Evolutionary conservation across 805 yeast species (phyloP), one percentile per base, ranked within the genome.

Genomic region (Suhomyces pyralidae): DNA sequence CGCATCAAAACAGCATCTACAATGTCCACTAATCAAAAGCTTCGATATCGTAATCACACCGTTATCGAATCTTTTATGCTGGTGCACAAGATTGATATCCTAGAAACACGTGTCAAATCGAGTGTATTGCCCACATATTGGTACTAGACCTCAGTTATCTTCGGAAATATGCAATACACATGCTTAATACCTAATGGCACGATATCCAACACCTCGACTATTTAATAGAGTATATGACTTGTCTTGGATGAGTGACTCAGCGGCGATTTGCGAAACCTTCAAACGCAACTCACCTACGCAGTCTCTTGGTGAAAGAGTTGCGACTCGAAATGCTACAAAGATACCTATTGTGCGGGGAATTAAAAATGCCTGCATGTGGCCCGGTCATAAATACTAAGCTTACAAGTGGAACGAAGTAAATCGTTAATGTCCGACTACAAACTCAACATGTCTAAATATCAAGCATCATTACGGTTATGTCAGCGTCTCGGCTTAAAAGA

Each of bases 401-500:
- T 32, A 32, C 36, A n/a, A 28, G 36, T n/a, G 36, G 36, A 28
- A 26, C n/a, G 17, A 9, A 32, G 17, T 7, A n/a, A 7, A n/a
- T 38, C 24, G n/a, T 7, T 38, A 19, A 7, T 38, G 3, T 17
- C 20, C 24, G 7, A 38, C 42, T 17, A 19, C 2, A 15, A 20
- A 25, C 36, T 15, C 12, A 25, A 1, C 7, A 50, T 50, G 52
- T 45, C 52, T 20, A 45, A 36, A 20, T 36, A 38, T 10, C 20
- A 30, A 5, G 40, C 40, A 30, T 32, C 48, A 10, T 24, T 19
- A 17, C 46, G 24, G 20, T 52, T 48, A 4, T 38, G 46, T n/a
- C 44, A 50, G 22, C 24, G 14, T 19, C 57, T 76, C 20, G 74
- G 70, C 3, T 52, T 74, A n/a, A 67, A 59, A 44, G 61, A 61